Evolutionary conservation across 1,284 basidiomycete species (phyloP).

Genomic region (Malassezia japonica): DNA sequence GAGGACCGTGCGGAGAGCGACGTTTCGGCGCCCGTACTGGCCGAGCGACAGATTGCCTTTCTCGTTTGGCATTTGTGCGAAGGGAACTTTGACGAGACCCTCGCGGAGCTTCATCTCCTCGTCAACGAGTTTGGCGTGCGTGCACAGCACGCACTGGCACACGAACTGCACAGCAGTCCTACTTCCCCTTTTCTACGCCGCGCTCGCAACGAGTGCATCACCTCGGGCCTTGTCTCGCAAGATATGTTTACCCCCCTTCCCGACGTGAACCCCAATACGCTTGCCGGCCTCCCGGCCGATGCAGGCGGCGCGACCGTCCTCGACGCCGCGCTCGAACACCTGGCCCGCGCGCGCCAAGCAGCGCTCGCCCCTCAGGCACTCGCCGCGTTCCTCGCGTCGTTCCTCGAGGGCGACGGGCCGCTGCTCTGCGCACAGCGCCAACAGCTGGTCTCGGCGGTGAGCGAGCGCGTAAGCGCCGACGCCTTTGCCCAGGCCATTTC

Average conservation of each 20-base stretch:
- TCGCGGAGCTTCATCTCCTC: constrained; percentile 8
- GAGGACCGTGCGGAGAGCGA: background rate
- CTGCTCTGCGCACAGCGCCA: background rate
- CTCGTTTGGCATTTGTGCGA: constrained; percentile 11
- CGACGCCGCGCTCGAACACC: constrained; percentile 7
- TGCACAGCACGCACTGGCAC: background rate
- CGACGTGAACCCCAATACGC: background rate
- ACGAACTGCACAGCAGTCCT: background rate
- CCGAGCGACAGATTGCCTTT: constrained; percentile 56
- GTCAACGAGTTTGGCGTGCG: background rate
- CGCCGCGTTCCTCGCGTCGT: background rate
- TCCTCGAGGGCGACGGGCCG: background rate
- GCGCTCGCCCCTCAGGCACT: background rate
- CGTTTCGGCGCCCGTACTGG: constrained; percentile 50
- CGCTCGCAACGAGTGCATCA: no score
- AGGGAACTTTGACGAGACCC: constrained; percentile 2
- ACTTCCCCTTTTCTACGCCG: no score
- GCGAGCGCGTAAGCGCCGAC: constrained; percentile 3
- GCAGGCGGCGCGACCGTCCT: background rate
- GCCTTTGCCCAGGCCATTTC: background rate
- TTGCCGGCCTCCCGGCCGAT: constrained; percentile 1
- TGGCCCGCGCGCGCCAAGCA: background rate
- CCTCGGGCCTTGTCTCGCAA: background rate
- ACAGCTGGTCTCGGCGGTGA: background rate
- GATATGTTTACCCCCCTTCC: constrained; percentile 8